Evolutionary conservation across 768 basidiomycete genomes (phyloP), one percentile per base, ranked within the genome.

Genomic region (Amanita inopinata): DNA sequence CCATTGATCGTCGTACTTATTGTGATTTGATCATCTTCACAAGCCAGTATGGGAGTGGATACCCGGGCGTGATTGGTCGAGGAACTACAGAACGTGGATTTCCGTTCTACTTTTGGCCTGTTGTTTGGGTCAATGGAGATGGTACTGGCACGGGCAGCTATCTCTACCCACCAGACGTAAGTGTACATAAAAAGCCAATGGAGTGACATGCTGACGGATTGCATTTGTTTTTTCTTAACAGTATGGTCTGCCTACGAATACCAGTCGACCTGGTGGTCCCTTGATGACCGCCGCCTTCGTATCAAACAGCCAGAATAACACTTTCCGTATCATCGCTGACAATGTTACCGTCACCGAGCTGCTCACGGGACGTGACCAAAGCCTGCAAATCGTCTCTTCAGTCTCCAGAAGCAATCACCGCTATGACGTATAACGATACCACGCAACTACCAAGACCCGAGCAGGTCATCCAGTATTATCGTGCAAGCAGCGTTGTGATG

Each of bases 391-490:
- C 55, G 10, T 49, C 50, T 9, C 45, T 62, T 38, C 50, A 57
- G 38, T 49, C 45, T 5, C 46, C 57, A 2, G 47, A 42, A 18
- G 45, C 56, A 5, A 51, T 59, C 22, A 18, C 53, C 0, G 43
- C 61, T 5, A 51, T 51, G 0, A 35, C 58, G 3, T 69, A 64
- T 43, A 54, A 61, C 11, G 60, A 64, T 34, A 53, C 61, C 0
- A 49, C 55, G 5, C 50, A 50, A 1, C 48, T 60, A 22, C 66
- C 69, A n/a, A 56, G 56, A 32, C 67, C 79, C 0, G 73, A 77
- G 49, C 71, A 80, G 51, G 70, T 67, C 0, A 50, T 82, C n/a
- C 74, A 83, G 45, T 84, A 83, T 55, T 84, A 78, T 52, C 76
- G 81, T 22, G 73, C 77, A 1, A 79, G 78, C 52, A 79, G 71